Evolutionary conservation across 331 rosid genomes (phyloP), one percentile per base, ranked within the genome.

Genomic region (Rhamnella rubrinervis): DNA sequence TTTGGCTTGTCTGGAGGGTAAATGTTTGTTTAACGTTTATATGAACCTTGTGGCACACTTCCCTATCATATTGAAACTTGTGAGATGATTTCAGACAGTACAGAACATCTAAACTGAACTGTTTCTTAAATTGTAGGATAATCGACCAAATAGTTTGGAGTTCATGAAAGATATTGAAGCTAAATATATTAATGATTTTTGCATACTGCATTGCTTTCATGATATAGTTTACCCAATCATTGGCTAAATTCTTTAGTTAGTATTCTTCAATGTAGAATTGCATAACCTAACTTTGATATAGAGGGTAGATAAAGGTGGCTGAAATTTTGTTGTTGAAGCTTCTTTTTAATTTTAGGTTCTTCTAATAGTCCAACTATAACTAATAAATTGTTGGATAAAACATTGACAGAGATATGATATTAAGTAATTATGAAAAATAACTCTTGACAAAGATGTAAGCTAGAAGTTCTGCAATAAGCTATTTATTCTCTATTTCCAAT

Each of bases 1-100:
- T 87, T 91, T 66, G 98, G 98, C 75, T 81, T 93, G 71, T 93
- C 98, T 58, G 98, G 98, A 85, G 98, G 95, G 98, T 91, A 84
- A 78, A 72, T 72, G 41, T 67, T 44, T 77, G 31, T 76, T 61
- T 19, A 59, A 57, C 6, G 9, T 53, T 38, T 59, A 63, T 53
- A n/a, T 53, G 15, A 57, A 73, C 55, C 39, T 7, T 44, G 21
- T 2, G 2, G 66, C 8, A 46, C 9, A 44, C 23, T 65, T 20
- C 46, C 53, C 9, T 61, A 13, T 37, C 5, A 21, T 47, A 63
- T 14, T 44, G 68, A 63, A 40, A n/a, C 55, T 44, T 46, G 7
- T 55, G 20, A 51, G 72, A 55, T 35, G 19, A 55, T 14, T 38
- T 16, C 15, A 16, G 25, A 37, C 50, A 18, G 17, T 25, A 17